Evolutionary conservation across 257 asterid genomes (phyloP).

Genomic region (Mitragyna speciosa): DNA sequence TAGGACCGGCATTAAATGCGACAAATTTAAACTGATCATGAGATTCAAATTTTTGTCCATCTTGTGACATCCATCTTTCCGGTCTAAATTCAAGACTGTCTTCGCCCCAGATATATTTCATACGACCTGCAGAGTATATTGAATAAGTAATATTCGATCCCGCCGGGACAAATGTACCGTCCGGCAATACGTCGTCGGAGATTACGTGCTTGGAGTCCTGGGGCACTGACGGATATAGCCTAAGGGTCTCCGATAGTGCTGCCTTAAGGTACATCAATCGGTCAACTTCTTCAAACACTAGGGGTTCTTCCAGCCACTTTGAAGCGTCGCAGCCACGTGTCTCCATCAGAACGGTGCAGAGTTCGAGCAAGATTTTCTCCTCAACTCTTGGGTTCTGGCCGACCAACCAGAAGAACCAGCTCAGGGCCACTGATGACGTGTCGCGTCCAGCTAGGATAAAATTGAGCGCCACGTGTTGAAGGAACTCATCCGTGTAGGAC

Average conservation of each 20-base stretch:
- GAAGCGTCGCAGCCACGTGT: constrained; percentile 45
- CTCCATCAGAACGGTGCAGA: constrained; percentile 34
- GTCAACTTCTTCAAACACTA: constrained; percentile 63
- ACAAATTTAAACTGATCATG: constrained; percentile 50
- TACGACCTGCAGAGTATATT: constrained; percentile 56
- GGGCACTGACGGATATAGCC: constrained; percentile 70
- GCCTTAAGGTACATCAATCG: constrained; percentile 57
- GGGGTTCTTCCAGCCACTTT: constrained; percentile 48
- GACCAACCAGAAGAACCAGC: constrained; percentile 70
- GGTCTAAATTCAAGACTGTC: constrained; percentile 58
- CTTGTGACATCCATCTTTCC: constrained; percentile 60
- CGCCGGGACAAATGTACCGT: constrained; percentile 61
- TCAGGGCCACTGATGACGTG: constrained; percentile 70
- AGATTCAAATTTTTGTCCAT: constrained; percentile 34
- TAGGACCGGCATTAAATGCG: constrained; percentile 60
- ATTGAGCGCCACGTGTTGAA: constrained; percentile 60
- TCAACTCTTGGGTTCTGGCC: constrained; percentile 44
- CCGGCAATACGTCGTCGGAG: constrained; percentile 51
- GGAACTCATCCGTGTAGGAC: constrained; percentile 44
- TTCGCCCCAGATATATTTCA: constrained; percentile 65
- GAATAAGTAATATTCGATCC: constrained; percentile 63
- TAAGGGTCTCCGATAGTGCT: constrained; percentile 56
- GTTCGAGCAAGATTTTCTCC: constrained; percentile 46
- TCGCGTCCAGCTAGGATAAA: constrained; percentile 78
- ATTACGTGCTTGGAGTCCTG: constrained; percentile 63